Conservation (phyloP, 768 basidiomycete species). For the Dentipellis sp. region DNA sequence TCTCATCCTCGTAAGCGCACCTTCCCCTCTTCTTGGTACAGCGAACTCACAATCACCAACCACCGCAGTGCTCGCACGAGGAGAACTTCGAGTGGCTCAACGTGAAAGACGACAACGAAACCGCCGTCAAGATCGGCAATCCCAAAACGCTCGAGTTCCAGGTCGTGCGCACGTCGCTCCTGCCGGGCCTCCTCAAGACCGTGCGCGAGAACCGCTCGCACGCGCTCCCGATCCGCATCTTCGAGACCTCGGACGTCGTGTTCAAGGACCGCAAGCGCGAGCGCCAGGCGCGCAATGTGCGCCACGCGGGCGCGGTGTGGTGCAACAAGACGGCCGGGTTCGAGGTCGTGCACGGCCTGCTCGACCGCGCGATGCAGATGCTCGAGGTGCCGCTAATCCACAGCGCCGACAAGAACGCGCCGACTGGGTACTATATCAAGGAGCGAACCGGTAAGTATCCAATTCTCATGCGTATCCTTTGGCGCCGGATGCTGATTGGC, state of each 20-base stretch:
- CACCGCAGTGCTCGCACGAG: slow-evolving; percentile 85
- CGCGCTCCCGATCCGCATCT: slow-evolving; percentile 84
- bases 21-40: background rate
- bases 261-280: slow-evolving; percentile 75
- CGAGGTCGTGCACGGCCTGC: slow-evolving; percentile 89
- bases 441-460: slow-evolving; percentile 58
- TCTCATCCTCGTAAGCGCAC: slow-evolving; percentile 69
- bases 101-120: slow-evolving; percentile 68
- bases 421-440: slow-evolving; percentile 86
- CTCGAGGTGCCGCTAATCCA: slow-evolving; percentile 80
- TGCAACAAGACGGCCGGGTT: slow-evolving; percentile 97
- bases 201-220: slow-evolving; percentile 94
- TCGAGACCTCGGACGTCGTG: slow-evolving; percentile 90
- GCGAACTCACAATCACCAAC: background rate
- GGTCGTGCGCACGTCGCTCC: slow-evolving; percentile 90
- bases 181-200: slow-evolving; percentile 95
- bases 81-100: slow-evolving; percentile 97
- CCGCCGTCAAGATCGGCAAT: slow-evolving; percentile 88
- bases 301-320: slow-evolving; percentile 87
- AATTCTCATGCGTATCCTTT: background rate
- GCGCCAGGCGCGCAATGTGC: slow-evolving; percentile 79
- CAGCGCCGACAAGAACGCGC: slow-evolving; percentile 42
- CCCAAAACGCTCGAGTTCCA: slow-evolving; percentile 98
- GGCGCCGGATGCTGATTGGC: background rate
- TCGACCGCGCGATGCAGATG: slow-evolving; percentile 95